phyloP scores from a whole-genome alignment of 2,329 filamentous ascomycete genomes.

The Calcarisporium arbuscula region DNA sequence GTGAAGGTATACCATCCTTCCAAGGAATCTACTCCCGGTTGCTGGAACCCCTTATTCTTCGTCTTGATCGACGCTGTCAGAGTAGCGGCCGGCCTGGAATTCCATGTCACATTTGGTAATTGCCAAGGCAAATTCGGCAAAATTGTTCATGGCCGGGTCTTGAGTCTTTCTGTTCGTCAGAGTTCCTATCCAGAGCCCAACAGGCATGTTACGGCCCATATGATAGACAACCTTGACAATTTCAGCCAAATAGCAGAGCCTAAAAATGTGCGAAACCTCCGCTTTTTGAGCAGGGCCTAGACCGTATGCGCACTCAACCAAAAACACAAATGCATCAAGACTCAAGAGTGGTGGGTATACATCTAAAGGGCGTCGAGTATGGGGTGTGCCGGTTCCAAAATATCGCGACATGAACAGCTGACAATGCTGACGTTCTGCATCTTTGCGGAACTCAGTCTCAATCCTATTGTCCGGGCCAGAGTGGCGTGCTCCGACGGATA shows the following conservation, averaged over 20 bases:
- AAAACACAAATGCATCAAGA: slow-evolving; percentile 70
- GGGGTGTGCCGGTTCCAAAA: slow-evolving; percentile 34
- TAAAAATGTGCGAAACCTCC: slow-evolving; percentile 73
- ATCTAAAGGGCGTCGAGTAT: slow-evolving; percentile 35
- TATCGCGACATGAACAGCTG: slow-evolving; percentile 66
- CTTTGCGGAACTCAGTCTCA: slow-evolving; percentile 58
- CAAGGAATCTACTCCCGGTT: slow-evolving; percentile 47
- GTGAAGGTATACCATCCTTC: slow-evolving; percentile 54
- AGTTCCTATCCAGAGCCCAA: slow-evolving; percentile 40
- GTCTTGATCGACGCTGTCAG: slow-evolving; percentile 16
- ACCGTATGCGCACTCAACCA: slow-evolving; percentile 71
- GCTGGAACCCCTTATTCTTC: slow-evolving; percentile 45
- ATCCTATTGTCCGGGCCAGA: slow-evolving; percentile 54
- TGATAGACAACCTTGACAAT: slow-evolving; percentile 72
- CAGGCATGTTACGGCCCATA: slow-evolving; percentile 48
- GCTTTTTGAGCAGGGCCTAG: slow-evolving; percentile 61
- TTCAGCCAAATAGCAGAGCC: slow-evolving; percentile 85
- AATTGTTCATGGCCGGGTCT: slow-evolving; percentile 44
- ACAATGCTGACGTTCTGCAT: slow-evolving; percentile 66
- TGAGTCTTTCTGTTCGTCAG: slow-evolving; percentile 35
- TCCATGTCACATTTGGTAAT: slow-evolving; percentile 40
- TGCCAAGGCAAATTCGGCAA: slow-evolving; percentile 47
- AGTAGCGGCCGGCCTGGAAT: slow-evolving; percentile 26
- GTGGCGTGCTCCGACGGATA: slow-evolving; percentile 66
- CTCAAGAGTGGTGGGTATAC: slow-evolving; percentile 53